Conservation (phyloP, 2,329 filamentous ascomycete species). For the Alternaria angustiovoidea region DNA sequence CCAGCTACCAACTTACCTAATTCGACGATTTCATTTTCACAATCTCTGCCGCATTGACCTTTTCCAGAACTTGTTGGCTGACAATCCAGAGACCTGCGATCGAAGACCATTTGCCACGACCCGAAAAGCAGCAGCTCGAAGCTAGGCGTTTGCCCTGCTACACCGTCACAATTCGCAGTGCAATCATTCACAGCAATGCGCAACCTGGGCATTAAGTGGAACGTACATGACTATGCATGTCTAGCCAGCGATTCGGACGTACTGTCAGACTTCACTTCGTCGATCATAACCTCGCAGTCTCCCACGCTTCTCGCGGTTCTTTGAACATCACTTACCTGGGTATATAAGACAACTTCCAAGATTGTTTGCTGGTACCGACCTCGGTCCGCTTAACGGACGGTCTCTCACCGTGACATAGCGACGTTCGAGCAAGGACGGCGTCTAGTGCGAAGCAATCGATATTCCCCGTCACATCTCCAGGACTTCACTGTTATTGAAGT, state of each 20-base stretch:
- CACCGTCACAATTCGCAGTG: neutral
- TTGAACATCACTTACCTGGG: neutral
- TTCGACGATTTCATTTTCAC: neutral
- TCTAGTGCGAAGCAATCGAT: neutral
- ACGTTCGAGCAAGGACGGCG: neutral
- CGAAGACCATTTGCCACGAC: constrained; percentile 14
- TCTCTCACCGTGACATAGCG: neutral
- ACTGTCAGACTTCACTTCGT: neutral
- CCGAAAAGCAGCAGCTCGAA: constrained; percentile 19
- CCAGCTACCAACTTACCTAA: neutral
- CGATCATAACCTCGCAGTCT: neutral
- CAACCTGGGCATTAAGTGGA: constrained; percentile 12
- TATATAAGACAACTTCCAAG: neutral
- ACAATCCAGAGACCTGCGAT: neutral
- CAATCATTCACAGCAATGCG: constrained; percentile 9
- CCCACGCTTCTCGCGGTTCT: neutral
- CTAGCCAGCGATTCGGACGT: neutral
- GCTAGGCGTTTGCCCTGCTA: constrained; percentile 2
- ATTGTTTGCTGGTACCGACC: neutral
- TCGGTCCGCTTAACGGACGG: neutral
- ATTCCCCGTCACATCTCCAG: neutral
- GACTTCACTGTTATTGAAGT: neutral
- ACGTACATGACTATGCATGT: neutral
- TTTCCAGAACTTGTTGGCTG: neutral
- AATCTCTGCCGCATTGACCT: neutral